Evolutionary conservation across 2,329 filamentous ascomycete species (phyloP).

Genomic region (Chrysoporthe cubensis): DNA sequence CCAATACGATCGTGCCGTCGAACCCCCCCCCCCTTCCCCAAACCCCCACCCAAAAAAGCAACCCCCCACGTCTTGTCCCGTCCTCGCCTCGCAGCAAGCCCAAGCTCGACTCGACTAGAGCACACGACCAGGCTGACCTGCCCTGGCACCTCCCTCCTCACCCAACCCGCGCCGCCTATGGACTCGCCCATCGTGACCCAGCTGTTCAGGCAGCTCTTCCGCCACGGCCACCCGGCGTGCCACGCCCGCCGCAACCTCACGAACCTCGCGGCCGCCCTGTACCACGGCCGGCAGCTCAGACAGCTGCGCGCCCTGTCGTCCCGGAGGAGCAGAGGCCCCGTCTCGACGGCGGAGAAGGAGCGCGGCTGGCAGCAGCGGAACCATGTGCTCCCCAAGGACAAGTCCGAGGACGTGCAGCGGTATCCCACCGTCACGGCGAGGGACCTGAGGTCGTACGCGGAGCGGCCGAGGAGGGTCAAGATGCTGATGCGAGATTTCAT

Average conservation of each 20-base stretch:
- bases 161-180: slow-evolving; percentile 54
- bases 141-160: neutral
- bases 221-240: slow-evolving; percentile 63
- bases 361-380: slow-evolving; percentile 86
- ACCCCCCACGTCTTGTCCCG: neutral
- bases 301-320: slow-evolving; percentile 39
- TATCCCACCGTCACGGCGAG: slow-evolving; percentile 87
- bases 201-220: slow-evolving; percentile 85
- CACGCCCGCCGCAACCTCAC: slow-evolving; percentile 53
- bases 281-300: slow-evolving; percentile 43
- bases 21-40: no score
- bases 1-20: no score
- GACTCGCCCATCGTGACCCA: slow-evolving; percentile 79
- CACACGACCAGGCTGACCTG: neutral
- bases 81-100: neutral
- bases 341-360: slow-evolving; percentile 51
- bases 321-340: slow-evolving; percentile 34
- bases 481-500: slow-evolving; percentile 98
- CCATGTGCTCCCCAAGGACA: slow-evolving; percentile 74
- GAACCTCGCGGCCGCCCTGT: slow-evolving; percentile 43
- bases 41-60: no score
- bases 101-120: neutral
- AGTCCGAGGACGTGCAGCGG: slow-evolving; percentile 76
- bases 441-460: slow-evolving; percentile 70
- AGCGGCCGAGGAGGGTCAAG: slow-evolving; percentile 86